Conservation (phyloP, 371 early-diverging fungal genomes). For the Basidiobolus meristosporus region DNA sequence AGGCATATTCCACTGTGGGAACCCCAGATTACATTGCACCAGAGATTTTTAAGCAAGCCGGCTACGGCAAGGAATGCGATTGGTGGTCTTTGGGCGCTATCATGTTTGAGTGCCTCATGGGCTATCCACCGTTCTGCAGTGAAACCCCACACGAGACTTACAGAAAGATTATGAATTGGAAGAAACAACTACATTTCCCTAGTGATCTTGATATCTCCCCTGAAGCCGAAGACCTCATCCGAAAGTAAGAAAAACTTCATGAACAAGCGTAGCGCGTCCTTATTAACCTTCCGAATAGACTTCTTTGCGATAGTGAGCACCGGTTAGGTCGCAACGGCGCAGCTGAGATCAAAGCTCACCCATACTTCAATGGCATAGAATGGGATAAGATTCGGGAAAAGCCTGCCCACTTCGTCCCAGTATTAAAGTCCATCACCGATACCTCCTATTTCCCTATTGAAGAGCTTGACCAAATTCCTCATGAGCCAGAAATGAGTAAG, state of each 20-base stretch:
- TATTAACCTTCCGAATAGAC: slow-evolving; percentile 23
- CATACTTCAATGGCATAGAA: slow-evolving; percentile 89
- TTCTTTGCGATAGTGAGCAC: slow-evolving; percentile 69
- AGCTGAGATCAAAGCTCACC: slow-evolving; percentile 80
- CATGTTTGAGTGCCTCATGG: slow-evolving; percentile 96
- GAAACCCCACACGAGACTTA: slow-evolving; percentile 93
- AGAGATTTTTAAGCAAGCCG: slow-evolving; percentile 80
- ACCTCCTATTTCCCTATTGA: slow-evolving; percentile 94
- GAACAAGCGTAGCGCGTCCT: too few relatives aligned
- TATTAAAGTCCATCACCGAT: slow-evolving; percentile 85
- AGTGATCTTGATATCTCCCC: slow-evolving; percentile 79
- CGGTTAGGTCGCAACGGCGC: slow-evolving; percentile 65
- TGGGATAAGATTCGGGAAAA: slow-evolving; percentile 74
- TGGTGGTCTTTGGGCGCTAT: slow-evolving; percentile 99
- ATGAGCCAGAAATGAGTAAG: slow-evolving; percentile 10
- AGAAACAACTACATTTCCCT: slow-evolving; percentile 75
- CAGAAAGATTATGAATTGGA: slow-evolving; percentile 91
- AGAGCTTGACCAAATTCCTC: slow-evolving; percentile 61
- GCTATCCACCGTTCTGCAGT: slow-evolving; percentile 94
- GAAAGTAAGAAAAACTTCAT: slow-evolving; percentile 21
- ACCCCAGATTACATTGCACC: slow-evolving; percentile 97
- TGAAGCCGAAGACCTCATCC: slow-evolving; percentile 83
- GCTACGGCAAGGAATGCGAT: slow-evolving; percentile 96
- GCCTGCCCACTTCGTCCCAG: slow-evolving; percentile 88
- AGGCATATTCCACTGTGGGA: slow-evolving; percentile 86